Percentiles rank a stretch among this genome's conserved stretches.
Conservation (phyloP, 148 eudicot species). For the Diospyros kaki region DNA sequence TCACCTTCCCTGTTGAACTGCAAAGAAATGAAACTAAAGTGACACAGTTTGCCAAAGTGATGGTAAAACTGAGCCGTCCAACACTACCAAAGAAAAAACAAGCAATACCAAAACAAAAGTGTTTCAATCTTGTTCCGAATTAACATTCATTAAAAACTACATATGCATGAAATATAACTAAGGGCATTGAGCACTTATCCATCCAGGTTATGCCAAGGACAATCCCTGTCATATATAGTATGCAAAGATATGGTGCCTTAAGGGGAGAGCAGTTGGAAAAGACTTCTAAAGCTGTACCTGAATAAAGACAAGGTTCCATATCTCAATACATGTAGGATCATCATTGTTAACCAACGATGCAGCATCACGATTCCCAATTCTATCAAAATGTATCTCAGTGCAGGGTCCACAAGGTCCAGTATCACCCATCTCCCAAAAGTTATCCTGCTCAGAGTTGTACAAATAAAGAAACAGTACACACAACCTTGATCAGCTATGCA, state of each 20-base stretch:
- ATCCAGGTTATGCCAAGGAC: neutral
- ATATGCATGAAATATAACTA: neutral
- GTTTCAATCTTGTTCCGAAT: neutral
- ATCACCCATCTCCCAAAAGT: conserved; percentile 99
- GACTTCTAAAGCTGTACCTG: conserved; percentile 47
- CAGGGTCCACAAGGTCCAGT: conserved; percentile 99
- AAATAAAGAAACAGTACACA: neutral
- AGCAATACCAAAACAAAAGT: neutral
- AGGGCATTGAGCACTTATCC: neutral
- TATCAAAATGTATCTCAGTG: conserved; percentile 94
- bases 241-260: neutral
- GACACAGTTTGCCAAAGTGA: neutral
- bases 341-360: conserved; percentile 86
- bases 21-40: conserved; percentile 13
- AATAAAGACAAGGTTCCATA: conserved; percentile 97
- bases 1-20: conserved; percentile 95
- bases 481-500: neutral
- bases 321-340: conserved; percentile 94
- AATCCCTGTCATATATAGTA: neutral
- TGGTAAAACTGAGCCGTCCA: neutral
- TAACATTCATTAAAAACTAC: conserved; percentile 1
- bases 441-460: conserved; percentile 50
- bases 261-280: neutral
- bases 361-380: conserved; percentile 92
- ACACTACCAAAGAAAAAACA: neutral